These are phyloP conservation scores for Quercus suber DNA, from an alignment of 306 rosid genomes.

Conservation along the genomic window DNA sequence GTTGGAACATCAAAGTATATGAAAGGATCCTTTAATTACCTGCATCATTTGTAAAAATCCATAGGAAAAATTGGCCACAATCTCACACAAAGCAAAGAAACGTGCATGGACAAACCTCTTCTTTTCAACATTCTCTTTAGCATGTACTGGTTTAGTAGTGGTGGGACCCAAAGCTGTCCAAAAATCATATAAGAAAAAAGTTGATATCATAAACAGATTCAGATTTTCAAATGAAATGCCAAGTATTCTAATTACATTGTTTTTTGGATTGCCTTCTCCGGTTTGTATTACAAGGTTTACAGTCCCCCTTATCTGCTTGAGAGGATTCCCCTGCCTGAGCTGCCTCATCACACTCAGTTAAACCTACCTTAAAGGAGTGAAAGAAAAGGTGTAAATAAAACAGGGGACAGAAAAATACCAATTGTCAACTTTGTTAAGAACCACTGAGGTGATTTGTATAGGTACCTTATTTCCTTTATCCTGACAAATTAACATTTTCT, in stretches of 20 bases:
- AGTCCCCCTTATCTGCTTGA: slow-evolving; percentile 23
- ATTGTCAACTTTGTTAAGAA: not conserved
- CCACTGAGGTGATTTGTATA: not conserved
- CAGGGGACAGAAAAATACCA: slow-evolving; percentile 15
- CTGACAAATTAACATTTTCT: slow-evolving; percentile 26
- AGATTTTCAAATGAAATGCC: slow-evolving; percentile 1
- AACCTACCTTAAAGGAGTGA: slow-evolving; percentile 33
- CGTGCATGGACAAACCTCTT: slow-evolving; percentile 50
- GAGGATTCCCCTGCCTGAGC: slow-evolving; percentile 35
- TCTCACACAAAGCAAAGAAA: slow-evolving; percentile 14
- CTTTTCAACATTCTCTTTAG: slow-evolving; percentile 29
- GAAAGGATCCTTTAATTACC: slow-evolving; percentile 5
- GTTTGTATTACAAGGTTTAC: slow-evolving; percentile 27
- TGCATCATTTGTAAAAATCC: not conserved
- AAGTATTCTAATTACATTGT: slow-evolving; percentile 43
- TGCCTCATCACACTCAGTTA: slow-evolving; percentile 26
- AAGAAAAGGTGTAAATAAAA: slow-evolving; percentile 5
- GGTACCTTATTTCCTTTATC: slow-evolving; percentile 38
- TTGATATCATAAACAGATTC: slow-evolving; percentile 1
- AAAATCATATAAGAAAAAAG: slow-evolving; percentile 19
- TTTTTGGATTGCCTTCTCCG: slow-evolving; percentile 42
- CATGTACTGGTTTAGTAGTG: slow-evolving; percentile 30
- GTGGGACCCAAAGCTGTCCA: slow-evolving; percentile 58
- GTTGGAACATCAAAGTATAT: slow-evolving; percentile 21
- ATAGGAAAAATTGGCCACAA: not conserved